phyloP scores from a whole-genome alignment of 2,329 filamentous ascomycete genomes.

The Scedosporium dehoogii region DNA sequence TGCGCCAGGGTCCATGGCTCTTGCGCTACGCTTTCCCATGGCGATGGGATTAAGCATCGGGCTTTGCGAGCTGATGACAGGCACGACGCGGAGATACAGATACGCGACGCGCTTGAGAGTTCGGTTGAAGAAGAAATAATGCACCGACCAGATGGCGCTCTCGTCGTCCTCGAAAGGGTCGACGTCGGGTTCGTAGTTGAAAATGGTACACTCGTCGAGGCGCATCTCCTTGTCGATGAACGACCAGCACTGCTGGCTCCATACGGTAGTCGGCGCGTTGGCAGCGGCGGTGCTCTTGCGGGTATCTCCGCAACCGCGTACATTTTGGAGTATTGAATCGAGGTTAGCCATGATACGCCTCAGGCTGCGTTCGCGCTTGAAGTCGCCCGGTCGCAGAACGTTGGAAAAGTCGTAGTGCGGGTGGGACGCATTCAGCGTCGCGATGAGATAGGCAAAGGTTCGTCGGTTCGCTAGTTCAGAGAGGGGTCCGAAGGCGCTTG shows the following conservation, averaged over 20 bases:
- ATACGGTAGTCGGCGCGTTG: slow-evolving; percentile 47
- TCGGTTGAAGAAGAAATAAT: slow-evolving; percentile 98
- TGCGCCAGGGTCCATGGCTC: neutral
- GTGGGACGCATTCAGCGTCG: slow-evolving; percentile 91
- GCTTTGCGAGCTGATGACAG: slow-evolving; percentile 56
- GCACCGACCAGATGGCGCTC: slow-evolving; percentile 85
- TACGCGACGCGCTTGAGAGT: slow-evolving; percentile 87
- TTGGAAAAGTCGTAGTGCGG: slow-evolving; percentile 91
- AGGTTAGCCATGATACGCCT: slow-evolving; percentile 77
- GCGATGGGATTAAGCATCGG: slow-evolving; percentile 31
- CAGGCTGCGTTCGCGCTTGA: slow-evolving; percentile 72
- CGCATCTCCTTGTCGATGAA: slow-evolving; percentile 92
- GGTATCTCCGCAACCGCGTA: slow-evolving; percentile 52
- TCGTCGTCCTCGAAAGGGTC: slow-evolving; percentile 90
- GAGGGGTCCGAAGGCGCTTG: slow-evolving; percentile 85
- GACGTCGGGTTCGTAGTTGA: slow-evolving; percentile 79
- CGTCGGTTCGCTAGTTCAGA: slow-evolving; percentile 81
- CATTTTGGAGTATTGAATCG: slow-evolving; percentile 77
- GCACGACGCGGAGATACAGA: slow-evolving; percentile 83
- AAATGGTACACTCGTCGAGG: slow-evolving; percentile 78
- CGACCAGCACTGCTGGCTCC: slow-evolving; percentile 87
- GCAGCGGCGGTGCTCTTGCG: slow-evolving; percentile 19
- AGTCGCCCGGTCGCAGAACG: slow-evolving; percentile 79
- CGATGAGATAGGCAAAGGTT: slow-evolving; percentile 92
- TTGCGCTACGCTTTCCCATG: slow-evolving; percentile 1